Evolutionary conservation across 2,329 filamentous ascomycete genomes (phyloP), one percentile per base, ranked within the genome.

Genomic region (Fusarium annulatum): DNA sequence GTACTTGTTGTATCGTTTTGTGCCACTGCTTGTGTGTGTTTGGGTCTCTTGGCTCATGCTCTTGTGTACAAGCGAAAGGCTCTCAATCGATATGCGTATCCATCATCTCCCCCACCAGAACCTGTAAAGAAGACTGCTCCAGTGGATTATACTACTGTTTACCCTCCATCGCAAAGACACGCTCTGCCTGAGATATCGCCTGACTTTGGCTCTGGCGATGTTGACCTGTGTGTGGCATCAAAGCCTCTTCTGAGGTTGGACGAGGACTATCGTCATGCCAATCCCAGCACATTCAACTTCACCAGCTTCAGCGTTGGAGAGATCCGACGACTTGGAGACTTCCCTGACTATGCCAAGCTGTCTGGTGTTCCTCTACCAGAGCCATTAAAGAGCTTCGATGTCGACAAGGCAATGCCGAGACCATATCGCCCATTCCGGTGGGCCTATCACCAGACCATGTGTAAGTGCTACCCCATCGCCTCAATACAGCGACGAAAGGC

Each of bases 391-490:
- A 85, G 88, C 9, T 96, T 96, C 78, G 85, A 94, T 71, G 90
- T 95, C 61, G 82, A 87, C 19, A 93, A 86, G 71, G 94, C 94
- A 2, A 77, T 87, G 15, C 89, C 94, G 3, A 86, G 94, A 64
- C 94, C 94, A 0, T 97, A 95, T 79, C 87, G 94, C 45, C 94
- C 94, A 0, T 93, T 97, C 48, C 83, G 94, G 76, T 97, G 94
- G 94, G 85, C 87, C 0, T 97, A 97, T 79, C 93, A 96, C 79
- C 94, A 97, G 79, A 97, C 94, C 0, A 97, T 97, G 94, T 93
- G 94, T 96, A 88, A 57, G 77, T 69, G 10, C 7, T 12, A 26
- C 19, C 23, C 23, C 3, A 23, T 34, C 2, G 16, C 30, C 30
- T 14, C 21, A 7, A 23, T 23, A 23, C 10, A 3, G 15, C 7